phyloP scores from a whole-genome alignment of 352 stramenopile species.

The Phytophthora sojae region DNA sequence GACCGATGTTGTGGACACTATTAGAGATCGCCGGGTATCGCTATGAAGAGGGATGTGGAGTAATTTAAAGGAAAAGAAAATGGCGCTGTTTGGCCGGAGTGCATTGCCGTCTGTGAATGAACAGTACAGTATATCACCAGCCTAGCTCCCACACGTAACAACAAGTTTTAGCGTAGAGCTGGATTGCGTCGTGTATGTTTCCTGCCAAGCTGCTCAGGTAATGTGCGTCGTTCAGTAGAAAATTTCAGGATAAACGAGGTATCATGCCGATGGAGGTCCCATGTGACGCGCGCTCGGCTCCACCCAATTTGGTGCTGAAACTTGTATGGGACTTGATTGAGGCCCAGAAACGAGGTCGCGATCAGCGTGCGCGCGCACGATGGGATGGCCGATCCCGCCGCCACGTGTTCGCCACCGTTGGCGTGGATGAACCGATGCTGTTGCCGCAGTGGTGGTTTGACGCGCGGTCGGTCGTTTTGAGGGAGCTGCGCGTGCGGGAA shows the following conservation, averaged over 20 bases:
- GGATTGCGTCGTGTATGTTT: too few species aligned
- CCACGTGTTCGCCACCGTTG: conserved; percentile 8
- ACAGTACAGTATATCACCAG: too few species aligned
- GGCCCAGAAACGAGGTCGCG: conserved; percentile 21
- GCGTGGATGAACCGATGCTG: not conserved
- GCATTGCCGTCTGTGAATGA: too few species aligned
- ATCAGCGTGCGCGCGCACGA: conserved; percentile 18
- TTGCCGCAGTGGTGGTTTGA: not conserved
- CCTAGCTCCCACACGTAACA: too few species aligned
- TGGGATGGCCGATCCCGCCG: conserved; percentile 13
- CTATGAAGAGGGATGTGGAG: too few species aligned
- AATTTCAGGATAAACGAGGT: not conserved
- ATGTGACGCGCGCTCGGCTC: conserved; percentile 9
- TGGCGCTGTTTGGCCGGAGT: too few species aligned
- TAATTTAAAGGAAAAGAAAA: too few species aligned
- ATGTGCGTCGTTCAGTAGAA: not conserved
- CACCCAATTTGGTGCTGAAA: conserved; percentile 25
- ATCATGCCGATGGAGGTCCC: not conserved
- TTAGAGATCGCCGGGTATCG: not conserved
- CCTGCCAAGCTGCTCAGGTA: too few species aligned
- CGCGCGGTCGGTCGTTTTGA: not conserved
- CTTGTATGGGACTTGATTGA: conserved; percentile 16
- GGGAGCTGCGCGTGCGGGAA: conserved; percentile 3
- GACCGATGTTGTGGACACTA: not conserved
- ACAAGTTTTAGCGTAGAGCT: too few species aligned